phyloP scores from a whole-genome alignment of 768 basidiomycete species.

The Hydnum rufescens region DNA sequence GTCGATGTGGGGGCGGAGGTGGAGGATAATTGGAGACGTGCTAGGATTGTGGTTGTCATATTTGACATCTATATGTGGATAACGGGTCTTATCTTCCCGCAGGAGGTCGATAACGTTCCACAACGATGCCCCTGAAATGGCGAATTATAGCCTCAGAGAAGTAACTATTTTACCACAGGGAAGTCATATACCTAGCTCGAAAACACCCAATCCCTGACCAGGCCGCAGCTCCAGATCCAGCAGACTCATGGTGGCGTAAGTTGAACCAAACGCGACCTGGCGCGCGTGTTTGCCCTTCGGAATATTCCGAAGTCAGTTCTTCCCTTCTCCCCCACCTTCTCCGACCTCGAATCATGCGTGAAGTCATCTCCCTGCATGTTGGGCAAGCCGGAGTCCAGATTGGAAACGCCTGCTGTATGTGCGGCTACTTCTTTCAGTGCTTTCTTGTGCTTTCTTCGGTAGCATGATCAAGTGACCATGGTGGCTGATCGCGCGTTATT shows the following conservation, averaged over 20 bases:
- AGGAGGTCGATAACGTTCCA: slow-evolving; percentile 60
- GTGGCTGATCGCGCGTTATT: not conserved
- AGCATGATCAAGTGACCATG: not conserved
- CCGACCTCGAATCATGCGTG: too few species aligned
- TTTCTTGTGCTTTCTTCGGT: too few species aligned
- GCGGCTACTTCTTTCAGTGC: not conserved
- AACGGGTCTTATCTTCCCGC: slow-evolving; percentile 41
- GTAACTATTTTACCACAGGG: not conserved
- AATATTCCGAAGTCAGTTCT: too few species aligned
- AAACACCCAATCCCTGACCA: slow-evolving; percentile 54
- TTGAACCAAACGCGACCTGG: too few species aligned
- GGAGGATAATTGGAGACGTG: slow-evolving; percentile 55
- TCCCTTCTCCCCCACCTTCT: too few species aligned
- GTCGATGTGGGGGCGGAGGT: slow-evolving; percentile 64
- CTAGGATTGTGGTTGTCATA: slow-evolving; percentile 54
- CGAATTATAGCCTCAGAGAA: slow-evolving; percentile 2
- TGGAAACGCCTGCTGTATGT: slow-evolving; percentile 97
- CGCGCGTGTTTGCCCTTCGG: too few species aligned
- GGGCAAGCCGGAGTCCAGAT: slow-evolving; percentile 78
- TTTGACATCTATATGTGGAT: slow-evolving; percentile 69
- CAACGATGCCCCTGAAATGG: slow-evolving; percentile 40
- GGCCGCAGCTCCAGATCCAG: slow-evolving; percentile 62
- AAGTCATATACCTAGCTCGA: slow-evolving; percentile 45
- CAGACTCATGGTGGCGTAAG: slow-evolving; percentile 3
- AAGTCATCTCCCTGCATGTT: slow-evolving; percentile 35